Base-by-base conservation (phyloP, 257 asterid species). In the Solanum arcanum region DNA sequence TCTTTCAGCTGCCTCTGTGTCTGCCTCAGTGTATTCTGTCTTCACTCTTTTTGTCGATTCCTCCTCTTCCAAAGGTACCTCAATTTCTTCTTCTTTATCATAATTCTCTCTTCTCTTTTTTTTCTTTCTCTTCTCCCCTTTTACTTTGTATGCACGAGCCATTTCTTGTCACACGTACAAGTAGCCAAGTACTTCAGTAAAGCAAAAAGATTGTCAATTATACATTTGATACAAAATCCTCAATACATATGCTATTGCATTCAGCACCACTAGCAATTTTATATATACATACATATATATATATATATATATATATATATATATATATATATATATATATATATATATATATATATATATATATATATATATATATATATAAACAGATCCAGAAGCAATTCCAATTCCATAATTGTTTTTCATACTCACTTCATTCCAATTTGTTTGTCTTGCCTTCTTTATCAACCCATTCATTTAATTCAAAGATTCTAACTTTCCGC, bases 81-180 rank as follows among this genome's bases (percentile, higher is more conserved):
- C 87, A 31, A 66, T 87, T 85, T 86, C 88, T 56, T 90, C 89
- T 44, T 90, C 90, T 44, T 64, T 88, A 25, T 86, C 91, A 69
- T 88, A 72, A 31, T 87, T 87, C 87, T 78, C 90, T 20, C 74
- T 88, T 72, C 41, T 88, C 88, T 86, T 89, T 89, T 87, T 90
- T 33, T 35, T 5, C 4, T 6, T 35, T 35, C 90, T 89, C 90
- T 90, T 92, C 42, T 89, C 89, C 83, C 92, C 92, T 78, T 86
- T 90, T 83, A 90, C 86, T 72, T 89, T 89, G 88, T 88, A 88
- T 5, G 84, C 59, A 60, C 92, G 86, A 52, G 87, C 92, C 94
- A 92, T 92, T 35, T 88, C 72, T 56, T 56, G 64, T 56, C 64
- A 56, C 12, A 3, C n/a, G 11, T 56, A 56, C 0, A 78, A 75